Evolutionary conservation across 192 early-diverging fungal genomes (phyloP).

Genomic region (Backusella luteola): DNA sequence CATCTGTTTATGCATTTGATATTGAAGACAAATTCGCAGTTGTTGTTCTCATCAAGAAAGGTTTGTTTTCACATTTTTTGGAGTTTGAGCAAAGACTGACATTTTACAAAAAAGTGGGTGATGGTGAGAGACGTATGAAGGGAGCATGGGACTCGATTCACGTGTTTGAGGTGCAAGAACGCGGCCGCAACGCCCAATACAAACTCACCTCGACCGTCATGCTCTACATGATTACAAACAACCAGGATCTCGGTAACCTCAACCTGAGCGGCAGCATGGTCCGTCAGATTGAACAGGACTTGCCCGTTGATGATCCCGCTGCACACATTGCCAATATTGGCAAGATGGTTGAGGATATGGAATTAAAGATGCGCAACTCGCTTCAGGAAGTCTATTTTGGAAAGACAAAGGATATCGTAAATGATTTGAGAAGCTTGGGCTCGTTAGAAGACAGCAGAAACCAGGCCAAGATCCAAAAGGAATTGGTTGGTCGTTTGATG

Average conservation of each 20-base stretch:
- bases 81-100: background rate
- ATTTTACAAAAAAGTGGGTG: constrained; percentile 42
- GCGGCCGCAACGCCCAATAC: constrained; percentile 85
- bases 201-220: constrained; percentile 96
- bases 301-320: constrained; percentile 65
- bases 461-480: constrained; percentile 77
- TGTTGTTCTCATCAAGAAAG: constrained; percentile 95
- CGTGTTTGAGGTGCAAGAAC: constrained; percentile 88
- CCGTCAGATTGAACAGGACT: constrained; percentile 89
- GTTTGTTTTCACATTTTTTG: constrained; percentile 39
- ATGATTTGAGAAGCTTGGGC: constrained; percentile 80
- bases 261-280: constrained; percentile 93
- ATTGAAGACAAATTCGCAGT: constrained; percentile 86
- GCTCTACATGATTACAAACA: constrained; percentile 83
- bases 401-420: constrained; percentile 96
- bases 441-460: constrained; percentile 74
- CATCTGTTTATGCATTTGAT: constrained; percentile 84
- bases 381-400: constrained; percentile 97
- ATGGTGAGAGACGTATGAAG: constrained; percentile 68
- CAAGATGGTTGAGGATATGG: constrained; percentile 97
- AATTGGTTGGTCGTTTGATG: constrained; percentile 74
- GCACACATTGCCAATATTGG: constrained; percentile 95
- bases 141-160: constrained; percentile 99
- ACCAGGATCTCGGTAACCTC: constrained; percentile 64
- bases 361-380: constrained; percentile 93